phyloP scores from a whole-genome alignment of 352 stramenopile species.

The Pythium sukuiense region DNA sequence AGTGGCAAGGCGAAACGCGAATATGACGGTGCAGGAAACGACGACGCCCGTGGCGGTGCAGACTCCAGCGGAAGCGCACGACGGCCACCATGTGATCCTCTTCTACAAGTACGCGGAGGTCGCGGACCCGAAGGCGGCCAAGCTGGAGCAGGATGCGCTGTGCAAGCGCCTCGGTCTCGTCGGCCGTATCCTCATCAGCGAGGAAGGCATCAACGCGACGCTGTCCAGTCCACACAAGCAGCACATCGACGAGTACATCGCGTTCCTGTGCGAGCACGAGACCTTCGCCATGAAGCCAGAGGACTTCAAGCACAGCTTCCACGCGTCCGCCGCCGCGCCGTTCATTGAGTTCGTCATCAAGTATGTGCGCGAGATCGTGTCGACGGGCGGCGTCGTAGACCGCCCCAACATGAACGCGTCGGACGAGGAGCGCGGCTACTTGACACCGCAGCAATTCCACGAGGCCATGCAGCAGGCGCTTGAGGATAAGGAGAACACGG shows the following conservation, averaged over 20 bases:
- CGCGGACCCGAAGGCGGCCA: slow-evolving; percentile 31
- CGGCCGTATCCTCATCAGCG: slow-evolving; percentile 72
- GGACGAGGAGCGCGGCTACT: slow-evolving; percentile 42
- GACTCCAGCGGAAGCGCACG: neutral
- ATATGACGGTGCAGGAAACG: neutral
- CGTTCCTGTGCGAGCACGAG: slow-evolving; percentile 49
- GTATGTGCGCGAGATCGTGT: slow-evolving; percentile 69
- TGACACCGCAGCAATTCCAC: slow-evolving; percentile 71
- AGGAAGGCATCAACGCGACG: slow-evolving; percentile 87
- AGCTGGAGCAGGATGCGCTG: slow-evolving; percentile 46
- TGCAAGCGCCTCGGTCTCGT: slow-evolving; percentile 54
- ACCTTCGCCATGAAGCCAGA: slow-evolving; percentile 55
- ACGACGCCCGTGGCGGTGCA: neutral
- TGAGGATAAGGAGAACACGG: slow-evolving; percentile 27
- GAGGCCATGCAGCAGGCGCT: slow-evolving; percentile 28
- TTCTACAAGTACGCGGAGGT: slow-evolving; percentile 85
- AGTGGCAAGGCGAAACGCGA: neutral
- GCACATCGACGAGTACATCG: slow-evolving; percentile 85
- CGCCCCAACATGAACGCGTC: slow-evolving; percentile 53
- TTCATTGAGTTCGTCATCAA: slow-evolving; percentile 75
- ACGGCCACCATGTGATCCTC: slow-evolving; percentile 46
- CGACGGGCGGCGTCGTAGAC: slow-evolving; percentile 39
- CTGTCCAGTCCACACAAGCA: slow-evolving; percentile 74
- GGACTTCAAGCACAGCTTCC: slow-evolving; percentile 77
- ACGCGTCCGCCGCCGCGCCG: slow-evolving; percentile 38